A percentile compares a stretch with the other conserved stretches of the same genome.
These are phyloP conservation scores for Annona cherimola DNA, from an alignment of 164 flowering plant genomes.

Conservation along the genomic window DNA sequence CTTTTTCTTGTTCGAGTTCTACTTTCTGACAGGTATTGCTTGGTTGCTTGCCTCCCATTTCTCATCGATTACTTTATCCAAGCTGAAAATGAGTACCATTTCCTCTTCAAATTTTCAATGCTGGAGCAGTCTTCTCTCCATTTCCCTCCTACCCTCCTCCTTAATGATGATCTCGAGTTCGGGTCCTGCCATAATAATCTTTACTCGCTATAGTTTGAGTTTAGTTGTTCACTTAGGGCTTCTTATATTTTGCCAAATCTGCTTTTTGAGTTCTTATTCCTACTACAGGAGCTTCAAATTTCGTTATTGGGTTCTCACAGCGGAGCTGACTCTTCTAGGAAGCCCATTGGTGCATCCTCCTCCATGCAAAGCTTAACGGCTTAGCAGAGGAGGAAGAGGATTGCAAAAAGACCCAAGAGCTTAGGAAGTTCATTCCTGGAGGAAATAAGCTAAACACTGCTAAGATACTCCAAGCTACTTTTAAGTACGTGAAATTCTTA, in stretches of 20 bases:
- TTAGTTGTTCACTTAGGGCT: slow-evolving; percentile 4
- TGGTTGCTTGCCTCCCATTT: not conserved
- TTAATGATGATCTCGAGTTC: slow-evolving; percentile 5
- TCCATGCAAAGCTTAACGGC: slow-evolving; percentile 83
- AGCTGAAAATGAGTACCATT: not conserved
- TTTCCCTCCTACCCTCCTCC: slow-evolving; percentile 1
- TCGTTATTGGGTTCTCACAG: not conserved
- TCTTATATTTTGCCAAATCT: not conserved
- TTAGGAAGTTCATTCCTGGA: slow-evolving; percentile 82
- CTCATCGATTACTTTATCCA: slow-evolving; percentile 5
- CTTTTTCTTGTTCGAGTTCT: too few relatives aligned
- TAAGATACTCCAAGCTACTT: slow-evolving; percentile 77
- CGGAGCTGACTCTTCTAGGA: slow-evolving; percentile 1
- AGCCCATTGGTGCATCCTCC: slow-evolving; percentile 12
- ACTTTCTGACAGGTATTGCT: too few relatives aligned
- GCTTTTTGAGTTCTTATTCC: not conserved
- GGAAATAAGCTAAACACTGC: slow-evolving; percentile 81
- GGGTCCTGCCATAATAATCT: not conserved
- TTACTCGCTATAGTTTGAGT: not conserved
- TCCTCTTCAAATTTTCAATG: slow-evolving; percentile 1
- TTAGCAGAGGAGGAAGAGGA: slow-evolving; percentile 77
- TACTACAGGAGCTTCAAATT: not conserved
- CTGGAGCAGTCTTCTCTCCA: not conserved
- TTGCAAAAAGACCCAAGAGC: slow-evolving; percentile 83
- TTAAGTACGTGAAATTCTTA: slow-evolving; percentile 63